Conservation (phyloP, 1,139 yeast genomes). For the Lipomyces yarrowii region DNA sequence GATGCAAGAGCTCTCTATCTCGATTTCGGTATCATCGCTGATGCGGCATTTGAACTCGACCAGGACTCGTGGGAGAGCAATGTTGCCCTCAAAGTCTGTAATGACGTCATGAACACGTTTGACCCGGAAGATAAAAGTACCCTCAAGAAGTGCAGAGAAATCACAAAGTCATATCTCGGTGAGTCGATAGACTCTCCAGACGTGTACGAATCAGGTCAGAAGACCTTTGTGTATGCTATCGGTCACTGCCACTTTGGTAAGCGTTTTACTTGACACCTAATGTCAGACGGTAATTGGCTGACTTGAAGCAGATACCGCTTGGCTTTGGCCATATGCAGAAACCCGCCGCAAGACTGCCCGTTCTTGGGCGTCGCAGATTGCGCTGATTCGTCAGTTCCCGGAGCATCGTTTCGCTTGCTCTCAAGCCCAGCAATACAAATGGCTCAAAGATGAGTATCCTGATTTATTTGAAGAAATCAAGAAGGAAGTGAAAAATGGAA, state of each 20-base stretch:
- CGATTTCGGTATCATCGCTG: constrained; percentile 88
- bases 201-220: constrained; percentile 52
- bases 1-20: constrained; percentile 75
- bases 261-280: constrained; percentile 63
- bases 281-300: background rate
- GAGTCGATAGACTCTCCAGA: constrained; percentile 59
- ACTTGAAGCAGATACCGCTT: constrained; percentile 58
- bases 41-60: constrained; percentile 85
- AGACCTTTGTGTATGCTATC: constrained; percentile 67
- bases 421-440: constrained; percentile 92
- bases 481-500: constrained; percentile 67
- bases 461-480: constrained; percentile 63
- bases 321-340: constrained; percentile 91
- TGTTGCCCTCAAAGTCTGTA: constrained; percentile 76
- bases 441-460: constrained; percentile 87
- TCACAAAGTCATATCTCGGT: constrained; percentile 70
- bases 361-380: constrained; percentile 92
- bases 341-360: constrained; percentile 69
- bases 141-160: constrained; percentile 62
- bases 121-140: constrained; percentile 57
- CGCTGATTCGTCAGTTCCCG: constrained; percentile 82
- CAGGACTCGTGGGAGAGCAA: constrained; percentile 79
- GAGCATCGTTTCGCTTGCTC: constrained; percentile 94
- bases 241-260: constrained; percentile 98
- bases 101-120: constrained; percentile 78